These are phyloP conservation scores for Triangularia setosa DNA, from an alignment of 2,329 filamentous ascomycete genomes.

Conservation along the genomic window DNA sequence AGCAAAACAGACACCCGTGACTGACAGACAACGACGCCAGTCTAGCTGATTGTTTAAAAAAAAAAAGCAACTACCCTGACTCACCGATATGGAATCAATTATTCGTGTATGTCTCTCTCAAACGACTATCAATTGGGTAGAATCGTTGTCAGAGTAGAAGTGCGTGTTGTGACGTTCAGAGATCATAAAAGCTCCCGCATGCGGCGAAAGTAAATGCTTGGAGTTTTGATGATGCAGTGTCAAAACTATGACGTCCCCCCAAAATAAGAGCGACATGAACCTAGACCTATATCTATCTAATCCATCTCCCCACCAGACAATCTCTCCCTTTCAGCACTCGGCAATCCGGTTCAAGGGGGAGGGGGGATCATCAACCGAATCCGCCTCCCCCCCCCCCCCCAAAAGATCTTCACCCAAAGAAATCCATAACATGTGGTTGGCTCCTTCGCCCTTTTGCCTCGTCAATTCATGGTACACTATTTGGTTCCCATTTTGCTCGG, in stretches of 20 bases:
- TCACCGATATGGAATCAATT: not conserved
- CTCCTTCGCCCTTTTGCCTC: not conserved
- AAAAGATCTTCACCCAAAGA: not conserved
- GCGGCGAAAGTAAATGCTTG: not conserved
- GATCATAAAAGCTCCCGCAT: not conserved
- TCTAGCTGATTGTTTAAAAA: not conserved
- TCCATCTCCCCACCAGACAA: not conserved
- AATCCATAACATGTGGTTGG: conserved; percentile 16
- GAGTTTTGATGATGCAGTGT: not conserved
- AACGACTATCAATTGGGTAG: not conserved
- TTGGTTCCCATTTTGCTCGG: not conserved
- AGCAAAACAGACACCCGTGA: not conserved
- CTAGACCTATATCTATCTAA: not conserved
- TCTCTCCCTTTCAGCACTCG: not conserved
- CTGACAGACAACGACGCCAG: not conserved
- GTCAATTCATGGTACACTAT: conserved; percentile 14
- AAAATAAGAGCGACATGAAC: not conserved
- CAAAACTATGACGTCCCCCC: not conserved
- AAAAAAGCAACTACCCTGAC: not conserved
- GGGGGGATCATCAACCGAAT: not conserved
- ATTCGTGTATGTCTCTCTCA: not conserved
- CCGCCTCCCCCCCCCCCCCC: not conserved
- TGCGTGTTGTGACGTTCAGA: not conserved
- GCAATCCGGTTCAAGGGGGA: not conserved
- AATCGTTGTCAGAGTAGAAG: not conserved